Conservation (phyloP, 2,329 filamentous ascomycete species). For the Colletotrichum higginsianum region DNA sequence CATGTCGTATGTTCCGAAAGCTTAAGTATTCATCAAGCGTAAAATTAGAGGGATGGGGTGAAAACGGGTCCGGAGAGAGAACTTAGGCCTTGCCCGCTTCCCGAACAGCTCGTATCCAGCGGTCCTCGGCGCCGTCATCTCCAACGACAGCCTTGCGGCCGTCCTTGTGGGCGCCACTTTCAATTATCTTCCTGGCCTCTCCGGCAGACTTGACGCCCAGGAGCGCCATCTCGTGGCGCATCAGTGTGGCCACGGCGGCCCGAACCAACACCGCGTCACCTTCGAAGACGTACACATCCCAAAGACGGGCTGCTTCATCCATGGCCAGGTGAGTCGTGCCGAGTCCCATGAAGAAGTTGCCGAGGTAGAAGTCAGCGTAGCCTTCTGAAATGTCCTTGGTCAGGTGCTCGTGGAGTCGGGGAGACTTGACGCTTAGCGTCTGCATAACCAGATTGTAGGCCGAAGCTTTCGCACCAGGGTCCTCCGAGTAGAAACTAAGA, state of each 20-base stretch:
- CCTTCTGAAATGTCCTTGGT: conserved; percentile 62
- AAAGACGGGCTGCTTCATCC: conserved; percentile 80
- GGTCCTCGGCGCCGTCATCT: conserved; percentile 63
- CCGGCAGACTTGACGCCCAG: conserved; percentile 61
- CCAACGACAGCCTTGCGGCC: conserved; percentile 40
- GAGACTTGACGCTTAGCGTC: conserved; percentile 75
- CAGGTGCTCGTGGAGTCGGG: conserved; percentile 75
- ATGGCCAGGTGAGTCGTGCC: conserved; percentile 76
- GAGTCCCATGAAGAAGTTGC: conserved; percentile 73
- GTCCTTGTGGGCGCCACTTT: conserved; percentile 45
- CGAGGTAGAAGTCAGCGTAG: conserved; percentile 69
- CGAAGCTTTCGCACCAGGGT: conserved; percentile 77
- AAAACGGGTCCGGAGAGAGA: not conserved
- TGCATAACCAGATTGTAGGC: conserved; percentile 79
- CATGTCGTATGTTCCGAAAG: conserved; percentile 39
- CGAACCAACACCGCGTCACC: conserved; percentile 81
- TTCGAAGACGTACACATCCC: conserved; percentile 89
- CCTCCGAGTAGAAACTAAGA: conserved; percentile 81
- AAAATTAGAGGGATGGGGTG: conserved; percentile 3
- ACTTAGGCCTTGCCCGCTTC: conserved; percentile 56
- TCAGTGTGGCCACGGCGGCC: conserved; percentile 78
- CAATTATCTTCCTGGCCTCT: conserved; percentile 60
- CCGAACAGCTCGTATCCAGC: conserved; percentile 59
- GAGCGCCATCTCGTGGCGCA: conserved; percentile 66
- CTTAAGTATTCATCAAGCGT: conserved; percentile 40